Evolutionary conservation across 768 basidiomycete genomes (phyloP), one percentile per base, ranked within the genome.

Genomic region (Trametes punicea): DNA sequence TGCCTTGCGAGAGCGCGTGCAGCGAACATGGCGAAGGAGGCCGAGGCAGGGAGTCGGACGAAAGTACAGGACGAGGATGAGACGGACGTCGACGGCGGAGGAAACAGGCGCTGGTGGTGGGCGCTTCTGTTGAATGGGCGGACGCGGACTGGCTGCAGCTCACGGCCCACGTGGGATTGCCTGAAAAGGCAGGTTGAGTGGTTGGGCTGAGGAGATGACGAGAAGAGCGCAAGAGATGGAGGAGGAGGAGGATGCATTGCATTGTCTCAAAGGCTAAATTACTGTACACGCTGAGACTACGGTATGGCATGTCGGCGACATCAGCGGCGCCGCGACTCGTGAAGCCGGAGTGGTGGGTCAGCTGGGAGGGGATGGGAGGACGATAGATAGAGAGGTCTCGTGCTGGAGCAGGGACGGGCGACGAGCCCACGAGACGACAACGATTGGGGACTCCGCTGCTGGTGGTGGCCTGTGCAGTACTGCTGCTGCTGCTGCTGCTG

Each of bases 21-120:
- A 11, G 67, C 65, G 54, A 67, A 63, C 67, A 68, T 66, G 53
- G 36, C 48, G 51, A 30, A 39, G 42, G 44, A 34, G 59, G 40
- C 46, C 18, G 39, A 31, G 45, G 23, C 18, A 20, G 13, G 34
- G 34, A 36, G 8, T 31, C 18, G 53, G 44, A n/a, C n/a, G n/a
- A n/a, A n/a, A n/a, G n/a, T n/a, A n/a, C n/a, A 20, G 36, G 46
- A 16, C n/a, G n/a, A 31, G 10, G 39, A n/a, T 20, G 18, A 30
- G 15, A 42, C 29, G 11, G 6, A 33, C 20, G 39, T 26, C 26
- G 36, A 52, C n/a, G 49, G 56, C 39, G 41, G 20, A 18, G 26
- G 34, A 11, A 46, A 25, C 26, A 47, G 46, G 18, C 54, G 54
- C 51, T 30, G 30, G 34, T n/a, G 34, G 3, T 26, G 47, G 47